Conservation (phyloP, 768 basidiomycete species). For the Leccinum truebloodii region DNA sequence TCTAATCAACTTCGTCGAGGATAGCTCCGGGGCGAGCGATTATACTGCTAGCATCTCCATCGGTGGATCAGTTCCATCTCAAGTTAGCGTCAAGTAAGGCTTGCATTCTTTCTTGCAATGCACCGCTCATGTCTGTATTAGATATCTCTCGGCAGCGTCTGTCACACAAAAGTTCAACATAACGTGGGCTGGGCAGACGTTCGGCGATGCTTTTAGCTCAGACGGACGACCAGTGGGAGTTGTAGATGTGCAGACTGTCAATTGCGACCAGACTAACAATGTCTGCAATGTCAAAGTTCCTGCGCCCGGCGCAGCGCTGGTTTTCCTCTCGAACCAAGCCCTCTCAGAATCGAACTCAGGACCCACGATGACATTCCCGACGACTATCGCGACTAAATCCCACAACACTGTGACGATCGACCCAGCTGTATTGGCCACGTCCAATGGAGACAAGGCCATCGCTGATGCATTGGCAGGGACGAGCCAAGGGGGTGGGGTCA, state of each 20-base stretch:
- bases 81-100: conserved; percentile 55
- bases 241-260: conserved; percentile 55
- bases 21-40: conserved; percentile 54
- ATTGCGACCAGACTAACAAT: conserved; percentile 54
- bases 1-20: conserved; percentile 73
- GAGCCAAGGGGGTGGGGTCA: conserved; percentile 5
- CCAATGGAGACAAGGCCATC: conserved; percentile 54
- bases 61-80: conserved; percentile 45
- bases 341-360: conserved; percentile 36
- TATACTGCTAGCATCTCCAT: conserved; percentile 45
- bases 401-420: conserved; percentile 58
- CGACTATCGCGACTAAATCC: conserved; percentile 38
- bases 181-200: conserved; percentile 79
- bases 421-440: conserved; percentile 54
- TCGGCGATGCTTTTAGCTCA: conserved; percentile 58
- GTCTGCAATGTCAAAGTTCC: conserved; percentile 62
- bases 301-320: conserved; percentile 74
- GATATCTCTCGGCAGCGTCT: conserved; percentile 57
- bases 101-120: not conserved
- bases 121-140: conserved; percentile 18
- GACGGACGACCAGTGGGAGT: conserved; percentile 67
- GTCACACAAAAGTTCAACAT: conserved; percentile 65
- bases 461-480: conserved; percentile 17
- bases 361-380: conserved; percentile 51
- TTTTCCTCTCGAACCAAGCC: conserved; percentile 58